Evolutionary conservation across 805 yeast genomes (phyloP), one percentile per base, ranked within the genome.

Genomic region (Metschnikowia gelsemii): DNA sequence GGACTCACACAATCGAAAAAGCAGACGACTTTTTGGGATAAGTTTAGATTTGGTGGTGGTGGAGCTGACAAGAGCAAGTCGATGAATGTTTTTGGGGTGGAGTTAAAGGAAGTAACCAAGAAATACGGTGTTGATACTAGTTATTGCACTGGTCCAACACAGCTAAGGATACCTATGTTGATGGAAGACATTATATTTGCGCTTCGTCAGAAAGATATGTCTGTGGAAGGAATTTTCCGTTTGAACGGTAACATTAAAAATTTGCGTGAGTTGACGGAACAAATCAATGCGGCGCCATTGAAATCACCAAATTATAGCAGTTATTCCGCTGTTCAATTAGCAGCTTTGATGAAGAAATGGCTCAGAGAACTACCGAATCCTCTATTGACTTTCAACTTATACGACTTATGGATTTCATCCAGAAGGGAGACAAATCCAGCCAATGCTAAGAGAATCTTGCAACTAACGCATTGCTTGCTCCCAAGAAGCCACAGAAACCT

Each of bases 211-310:
- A 88, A 87, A 72, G 98, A 93, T 63, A 79, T 91, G 84, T 87
- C 97, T 2, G 89, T 82, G 22, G 99, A 93, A 63, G 99, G 99
- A 45, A 84, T 93, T 4, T 93, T 93, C 75, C 79, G 99, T 55
- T 84, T 90, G 58, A 93, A 93, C 59, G 99, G 99, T 56, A 93
- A 93, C 59, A 90, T 93, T 57, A 80, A 89, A 54, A 76, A 86
- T 32, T 69, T 91, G 37, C 79, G 84, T 52, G 86, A 82, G 50
- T 66, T 90, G 43, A 77, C 88, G 0, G 87, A 80, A 40, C 75
- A 70, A 35, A 83, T 91, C 50, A 93, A 93, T 63, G 69, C 74
- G 32, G 72, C 76, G 51, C 96, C 96, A 1, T 75, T 79, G 17
- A 77, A 72, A 42, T 75, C 82, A 7, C 93, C 95, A 0, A 81